These are phyloP conservation scores for Coriolopsis trogii DNA, from an alignment of 1,284 basidiomycete genomes.

Conservation along the genomic window DNA sequence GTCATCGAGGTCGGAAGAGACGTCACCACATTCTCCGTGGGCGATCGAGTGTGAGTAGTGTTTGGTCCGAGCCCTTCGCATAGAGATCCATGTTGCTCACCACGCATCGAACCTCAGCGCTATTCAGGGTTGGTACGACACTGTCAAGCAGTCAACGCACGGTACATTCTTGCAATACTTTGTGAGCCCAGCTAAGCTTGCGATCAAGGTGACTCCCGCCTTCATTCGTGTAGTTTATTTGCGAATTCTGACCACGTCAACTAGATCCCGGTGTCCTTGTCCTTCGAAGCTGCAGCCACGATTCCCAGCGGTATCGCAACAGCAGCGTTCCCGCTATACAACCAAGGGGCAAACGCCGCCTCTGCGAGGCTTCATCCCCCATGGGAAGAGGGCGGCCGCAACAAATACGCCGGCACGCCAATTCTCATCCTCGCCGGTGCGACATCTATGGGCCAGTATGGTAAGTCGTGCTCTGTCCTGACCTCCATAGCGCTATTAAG, in stretches of 20 bases:
- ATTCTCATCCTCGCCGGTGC: not conserved
- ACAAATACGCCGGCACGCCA: not conserved
- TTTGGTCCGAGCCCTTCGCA: not conserved
- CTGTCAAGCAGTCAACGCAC: too few species aligned
- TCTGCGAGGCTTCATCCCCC: not conserved
- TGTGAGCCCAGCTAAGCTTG: too few species aligned
- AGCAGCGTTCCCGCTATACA: not conserved
- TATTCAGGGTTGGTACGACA: not conserved
- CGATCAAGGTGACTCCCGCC: too few species aligned
- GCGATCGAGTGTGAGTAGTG: not conserved
- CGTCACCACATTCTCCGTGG: not conserved
- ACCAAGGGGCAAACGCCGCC: not conserved
- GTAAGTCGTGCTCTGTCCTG: not conserved
- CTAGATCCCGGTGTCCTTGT: too few species aligned
- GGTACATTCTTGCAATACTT: too few species aligned
- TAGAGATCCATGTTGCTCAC: not conserved
- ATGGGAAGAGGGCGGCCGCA: not conserved
- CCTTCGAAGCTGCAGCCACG: too few species aligned
- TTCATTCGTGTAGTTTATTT: too few species aligned
- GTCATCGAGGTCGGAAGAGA: slow-evolving; percentile 9
- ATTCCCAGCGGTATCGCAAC: not conserved
- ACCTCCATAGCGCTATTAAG: not conserved
- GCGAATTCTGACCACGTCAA: too few species aligned
- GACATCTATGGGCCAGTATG: not conserved
- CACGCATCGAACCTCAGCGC: too few species aligned